Evolutionary conservation across 192 early-diverging fungal species (phyloP), one percentile per base, ranked within the genome.

Genomic region (Phycomyces blakesleeanus): DNA sequence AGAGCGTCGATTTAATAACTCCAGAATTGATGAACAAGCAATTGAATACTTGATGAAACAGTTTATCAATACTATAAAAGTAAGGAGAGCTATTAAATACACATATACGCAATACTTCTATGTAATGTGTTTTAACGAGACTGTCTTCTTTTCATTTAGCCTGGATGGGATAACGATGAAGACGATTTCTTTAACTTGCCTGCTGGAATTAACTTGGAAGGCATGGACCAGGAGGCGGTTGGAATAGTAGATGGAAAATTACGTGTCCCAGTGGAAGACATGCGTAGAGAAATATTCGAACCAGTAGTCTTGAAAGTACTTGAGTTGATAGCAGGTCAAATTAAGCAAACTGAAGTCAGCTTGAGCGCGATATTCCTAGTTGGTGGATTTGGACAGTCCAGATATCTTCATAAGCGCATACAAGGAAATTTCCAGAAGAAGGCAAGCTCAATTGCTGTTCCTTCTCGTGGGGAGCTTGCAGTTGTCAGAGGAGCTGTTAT

Each of bases 401-500:
- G 59, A 12, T 80, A 80, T 42, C 60, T 80, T 20, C 64, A 64
- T 37, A 63, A 60, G 16, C 57, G 66, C 20, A 52, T 80, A 8
- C 70, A 72, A 54, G 53, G 59, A 5, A 51, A 65, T 25, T 80
- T 80, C 54, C 15, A 58, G 40, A 29, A 34, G 37, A 40, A 69
- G 12, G 61, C 79, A 12, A 22, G 47, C 0, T 67, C 69, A 15
- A 77, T 83, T 40, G 63, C 64, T 8, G 59, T 67, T 25, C 81
- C 81, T 6, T 63, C 74, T 21, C 67, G 73, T 53, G 71, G 78
- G 8, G 76, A 76, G 9, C 37, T 80, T 11, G 81, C 81, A n/a
- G 76, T 82, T 38, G 71, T 78, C 6, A 69, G 77, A 62, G 77
- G 80, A 20, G 80, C 80, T 24, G 80, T 81, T 42, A 63, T 59